Conservation (phyloP, 1,139 yeast genomes). For the Magnusiomyces sp. region DNA sequence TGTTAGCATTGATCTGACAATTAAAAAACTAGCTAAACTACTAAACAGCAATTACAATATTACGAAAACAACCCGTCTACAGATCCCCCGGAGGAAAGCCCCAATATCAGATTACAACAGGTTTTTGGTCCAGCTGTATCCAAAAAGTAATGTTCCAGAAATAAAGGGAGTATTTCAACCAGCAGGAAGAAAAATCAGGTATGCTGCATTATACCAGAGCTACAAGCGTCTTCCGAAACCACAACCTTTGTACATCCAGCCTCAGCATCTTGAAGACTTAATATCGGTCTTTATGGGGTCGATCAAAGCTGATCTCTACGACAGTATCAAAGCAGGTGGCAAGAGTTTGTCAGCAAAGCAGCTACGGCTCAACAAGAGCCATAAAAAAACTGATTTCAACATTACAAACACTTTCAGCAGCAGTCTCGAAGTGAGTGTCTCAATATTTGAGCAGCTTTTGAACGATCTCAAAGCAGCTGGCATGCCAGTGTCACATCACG, state of each 20-base stretch:
- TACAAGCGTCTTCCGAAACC: slow-evolving; percentile 33
- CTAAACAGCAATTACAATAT: slow-evolving; percentile 11
- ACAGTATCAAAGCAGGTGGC: no score
- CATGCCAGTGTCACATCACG: slow-evolving; percentile 21
- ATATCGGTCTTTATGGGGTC: slow-evolving; percentile 30
- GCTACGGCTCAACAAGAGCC: no score
- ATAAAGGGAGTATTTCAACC: slow-evolving; percentile 40
- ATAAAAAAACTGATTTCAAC: no score
- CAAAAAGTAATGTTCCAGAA: no score
- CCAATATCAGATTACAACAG: slow-evolving; percentile 20
- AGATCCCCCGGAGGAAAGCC: slow-evolving; percentile 12
- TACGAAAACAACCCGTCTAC: slow-evolving; percentile 11
- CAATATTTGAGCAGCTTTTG: slow-evolving; percentile 13
- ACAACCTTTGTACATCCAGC: slow-evolving; percentile 30
- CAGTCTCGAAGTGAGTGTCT: background rate
- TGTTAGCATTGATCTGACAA: slow-evolving; percentile 3
- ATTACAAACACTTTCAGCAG: no score
- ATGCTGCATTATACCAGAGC: slow-evolving; percentile 27
- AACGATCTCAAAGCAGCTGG: slow-evolving; percentile 19
- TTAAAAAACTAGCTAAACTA: slow-evolving; percentile 6
- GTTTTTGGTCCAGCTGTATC: slow-evolving; percentile 24
- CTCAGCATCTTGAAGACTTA: slow-evolving; percentile 37
- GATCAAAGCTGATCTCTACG: no score
- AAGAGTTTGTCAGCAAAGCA: no score
- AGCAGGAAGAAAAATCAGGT: slow-evolving; percentile 9